Evolutionary conservation across 2,329 filamentous ascomycete species (phyloP), one percentile per base, ranked within the genome.

Genomic region (Pyrenophora tritici-repentis): DNA sequence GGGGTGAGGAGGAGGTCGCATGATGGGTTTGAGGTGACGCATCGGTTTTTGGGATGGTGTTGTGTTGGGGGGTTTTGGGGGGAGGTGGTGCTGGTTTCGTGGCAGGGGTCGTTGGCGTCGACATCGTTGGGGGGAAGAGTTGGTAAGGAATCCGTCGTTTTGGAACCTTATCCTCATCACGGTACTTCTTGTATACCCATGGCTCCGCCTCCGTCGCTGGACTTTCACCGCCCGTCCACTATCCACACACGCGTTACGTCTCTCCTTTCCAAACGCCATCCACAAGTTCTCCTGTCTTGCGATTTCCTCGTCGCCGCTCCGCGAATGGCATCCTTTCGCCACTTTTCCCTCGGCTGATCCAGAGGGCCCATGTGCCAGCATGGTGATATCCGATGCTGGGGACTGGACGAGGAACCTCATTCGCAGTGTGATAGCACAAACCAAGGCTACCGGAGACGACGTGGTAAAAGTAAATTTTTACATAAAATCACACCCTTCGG

Each of bases 201-300:
- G 90, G 89, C 68, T 88, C 2, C 81, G 83, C 50, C 82, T 94
- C 22, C 84, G 88, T 47, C 85, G 83, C 60, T 85, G 89, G 49
- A 75, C 77, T 8, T 87, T 93, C 55, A 76, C 81, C 16, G 78
- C 86, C 7, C 85, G 90, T 65, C 76, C 80, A 3, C 83, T 94
- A 14, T 93, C 89, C 0, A 70, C 80, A 17, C 89, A 92, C 73
- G 89, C 89, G 33, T 76, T 90, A 24, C 83, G 86, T 34, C 81
- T 94, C 16, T 83, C 87, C 66, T 71, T 68, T 51, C 53, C 26
- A 10, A 10, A 29, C 4, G 9, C 26, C 4, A 12, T 29, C 2
- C 26, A 29, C 9, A 29, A 29, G n/a, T 70, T 73, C 59, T 67
- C 65, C 13, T 70, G 66, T 17, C 47, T 74, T 0, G 60, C 52